Base-by-base conservation (phyloP, 306 rosid genomes). In the Cucurbita maxima region DNA sequence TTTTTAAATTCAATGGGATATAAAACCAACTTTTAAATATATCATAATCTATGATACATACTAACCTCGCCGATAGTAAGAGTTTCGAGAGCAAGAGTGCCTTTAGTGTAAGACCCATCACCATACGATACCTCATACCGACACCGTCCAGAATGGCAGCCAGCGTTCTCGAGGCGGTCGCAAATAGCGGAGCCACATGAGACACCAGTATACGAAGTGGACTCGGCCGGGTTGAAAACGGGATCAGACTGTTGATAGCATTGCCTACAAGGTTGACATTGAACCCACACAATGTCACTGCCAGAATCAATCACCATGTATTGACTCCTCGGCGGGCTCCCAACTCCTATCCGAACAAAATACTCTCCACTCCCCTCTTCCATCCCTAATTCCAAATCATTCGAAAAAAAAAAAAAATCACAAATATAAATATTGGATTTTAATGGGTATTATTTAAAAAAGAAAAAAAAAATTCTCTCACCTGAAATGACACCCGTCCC, bases 231-330 rank as follows among this genome's bases (percentile, higher is more conserved):
- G 78, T 92, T 85, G 68, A 90, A 92, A 3, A 92, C 88, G 0
- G 96, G 98, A 79, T 90, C 96, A 70, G 90, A 78, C 71, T 92
- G 98, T 37, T 75, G 92, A 78, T 90, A 92, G 56, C 98, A 92
- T 43, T 84, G 85, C 53, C 30, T 63, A 36, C 98, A 92, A 16
- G 98, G 98, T 54, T 87, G 83, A 58, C 98, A 92, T 66, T 92
- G 98, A 18, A 92, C 88, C 98, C 98, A 92, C 1, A 92, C 88
- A 6, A 92, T 81, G 47, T 92, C 98, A 16, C 97, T 92, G 0
- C 97, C 97, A 0, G 96, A 86, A 71, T 92, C 97, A 7, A 92
- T 84, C 2, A 89, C 97, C 82, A 92, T 71, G 56, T 86, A 86
- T 41, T 89, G 97, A 47, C 73, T 89, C 10, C 79, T 88, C 0